A percentile compares a stretch with the other conserved stretches of the same genome.
Evolutionary conservation across 2,329 filamentous ascomycete species (phyloP).

Genomic region (Cladosporium halotolerans): DNA sequence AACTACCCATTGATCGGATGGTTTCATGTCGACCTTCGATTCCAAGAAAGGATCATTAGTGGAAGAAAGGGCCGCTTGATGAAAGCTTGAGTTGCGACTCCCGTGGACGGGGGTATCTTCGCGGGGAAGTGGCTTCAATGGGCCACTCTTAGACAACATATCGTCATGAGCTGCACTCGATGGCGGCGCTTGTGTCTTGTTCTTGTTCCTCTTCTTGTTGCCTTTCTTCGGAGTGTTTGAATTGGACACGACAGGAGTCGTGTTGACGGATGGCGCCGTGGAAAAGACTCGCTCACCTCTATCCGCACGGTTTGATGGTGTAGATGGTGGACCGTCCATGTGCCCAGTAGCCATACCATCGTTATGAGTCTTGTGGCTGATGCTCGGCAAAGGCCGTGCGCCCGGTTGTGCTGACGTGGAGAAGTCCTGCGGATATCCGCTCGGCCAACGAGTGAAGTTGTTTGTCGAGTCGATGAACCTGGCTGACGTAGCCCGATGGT

Average conservation of each 20-base stretch:
- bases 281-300: neutral
- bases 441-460: neutral
- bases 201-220: conserved; percentile 14
- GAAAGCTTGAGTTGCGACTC: no score
- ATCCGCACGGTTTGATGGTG: neutral
- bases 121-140: neutral
- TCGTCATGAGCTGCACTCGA: neutral
- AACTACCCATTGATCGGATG: no score
- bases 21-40: no score
- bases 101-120: no score
- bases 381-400: neutral
- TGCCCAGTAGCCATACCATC: neutral
- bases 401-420: no score
- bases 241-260: conserved; percentile 16
- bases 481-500: neutral
- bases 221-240: conserved; percentile 17
- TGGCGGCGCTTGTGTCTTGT: neutral
- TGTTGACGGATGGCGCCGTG: conserved; percentile 10
- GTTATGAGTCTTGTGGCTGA: neutral
- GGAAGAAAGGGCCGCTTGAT: no score
- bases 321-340: neutral
- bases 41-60: no score
- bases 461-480: neutral
- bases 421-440: neutral
- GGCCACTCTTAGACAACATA: neutral